Evolutionary conservation across 2,329 filamentous ascomycete species (phyloP).

Genomic region (Calonectria montana): DNA sequence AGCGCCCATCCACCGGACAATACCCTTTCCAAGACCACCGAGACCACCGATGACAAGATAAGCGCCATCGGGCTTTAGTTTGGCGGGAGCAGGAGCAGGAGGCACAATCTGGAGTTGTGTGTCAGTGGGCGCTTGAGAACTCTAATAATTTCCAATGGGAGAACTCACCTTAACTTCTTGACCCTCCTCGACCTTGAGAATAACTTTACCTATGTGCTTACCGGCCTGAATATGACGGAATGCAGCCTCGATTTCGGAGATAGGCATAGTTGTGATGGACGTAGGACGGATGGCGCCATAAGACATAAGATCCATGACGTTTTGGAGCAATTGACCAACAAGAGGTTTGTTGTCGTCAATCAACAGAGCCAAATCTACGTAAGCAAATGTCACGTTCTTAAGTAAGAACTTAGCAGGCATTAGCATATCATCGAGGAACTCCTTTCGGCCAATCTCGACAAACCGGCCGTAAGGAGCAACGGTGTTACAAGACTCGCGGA

Average conservation of each 20-base stretch:
- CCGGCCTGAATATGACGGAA: conserved; percentile 19
- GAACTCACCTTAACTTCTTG: conserved; percentile 16
- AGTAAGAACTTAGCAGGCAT: conserved; percentile 17
- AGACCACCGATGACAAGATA: conserved; percentile 36
- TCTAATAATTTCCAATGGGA: background rate
- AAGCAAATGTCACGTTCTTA: conserved; percentile 14
- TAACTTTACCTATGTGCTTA: conserved; percentile 29
- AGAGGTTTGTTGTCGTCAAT: conserved; percentile 18
- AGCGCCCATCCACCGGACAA: conserved; percentile 28
- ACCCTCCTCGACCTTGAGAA: conserved; percentile 12
- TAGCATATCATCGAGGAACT: conserved; percentile 27
- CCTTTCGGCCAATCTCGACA: conserved; percentile 18
- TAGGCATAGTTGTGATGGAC: conserved; percentile 10
- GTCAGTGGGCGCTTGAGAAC: background rate
- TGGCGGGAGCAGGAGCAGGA: background rate
- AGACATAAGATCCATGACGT: conserved; percentile 18
- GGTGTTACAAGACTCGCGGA: conserved; percentile 18
- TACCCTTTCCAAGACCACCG: conserved; percentile 31
- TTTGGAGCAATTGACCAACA: conserved; percentile 14
- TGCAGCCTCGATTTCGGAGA: conserved; percentile 10
- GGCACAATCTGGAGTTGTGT: conserved; percentile 1
- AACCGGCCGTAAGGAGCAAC: conserved; percentile 17
- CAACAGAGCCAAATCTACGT: conserved; percentile 27
- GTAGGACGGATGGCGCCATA: conserved; percentile 9
- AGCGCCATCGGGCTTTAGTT: conserved; percentile 21